Percentiles rank a stretch among this genome's conserved stretches.
phyloP scores from a whole-genome alignment of 768 basidiomycete genomes.

The Podaxis rugospora region DNA sequence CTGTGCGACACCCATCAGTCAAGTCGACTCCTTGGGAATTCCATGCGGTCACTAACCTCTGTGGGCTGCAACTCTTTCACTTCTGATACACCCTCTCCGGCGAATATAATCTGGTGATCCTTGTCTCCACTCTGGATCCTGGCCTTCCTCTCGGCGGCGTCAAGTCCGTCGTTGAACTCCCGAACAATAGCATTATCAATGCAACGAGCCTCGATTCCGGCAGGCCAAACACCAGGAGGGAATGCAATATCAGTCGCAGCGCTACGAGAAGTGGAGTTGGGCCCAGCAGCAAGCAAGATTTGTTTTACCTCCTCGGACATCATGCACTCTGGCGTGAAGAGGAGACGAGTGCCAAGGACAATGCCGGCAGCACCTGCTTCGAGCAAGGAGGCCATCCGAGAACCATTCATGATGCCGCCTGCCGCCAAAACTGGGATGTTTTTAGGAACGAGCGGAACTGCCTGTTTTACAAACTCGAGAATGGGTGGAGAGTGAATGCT shows the following conservation, averaged over 20 bases:
- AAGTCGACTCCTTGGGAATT: not conserved
- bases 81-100: not conserved
- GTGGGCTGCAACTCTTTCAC: not conserved
- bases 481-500: constrained; percentile 38
- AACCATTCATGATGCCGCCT: constrained; percentile 46
- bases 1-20: not conserved
- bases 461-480: constrained; percentile 39
- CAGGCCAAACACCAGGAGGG: constrained; percentile 38
- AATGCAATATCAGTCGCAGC: constrained; percentile 39
- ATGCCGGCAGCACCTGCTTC: constrained; percentile 50
- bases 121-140: not conserved
- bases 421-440: constrained; percentile 44
- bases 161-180: constrained; percentile 17
- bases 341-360: constrained; percentile 55
- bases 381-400: constrained; percentile 32
- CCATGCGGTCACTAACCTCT: not conserved
- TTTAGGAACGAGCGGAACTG: constrained; percentile 31
- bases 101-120: not conserved
- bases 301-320: constrained; percentile 19
- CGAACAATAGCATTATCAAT: constrained; percentile 32
- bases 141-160: not conserved
- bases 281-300: constrained; percentile 20
- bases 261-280: constrained; percentile 33
- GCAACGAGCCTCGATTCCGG: constrained; percentile 39
- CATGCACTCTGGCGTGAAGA: constrained; percentile 45